Evolutionary conservation across 208 protist species (phyloP), one percentile per base, ranked within the genome.

Genomic region (Naegleria lovaniensis): DNA sequence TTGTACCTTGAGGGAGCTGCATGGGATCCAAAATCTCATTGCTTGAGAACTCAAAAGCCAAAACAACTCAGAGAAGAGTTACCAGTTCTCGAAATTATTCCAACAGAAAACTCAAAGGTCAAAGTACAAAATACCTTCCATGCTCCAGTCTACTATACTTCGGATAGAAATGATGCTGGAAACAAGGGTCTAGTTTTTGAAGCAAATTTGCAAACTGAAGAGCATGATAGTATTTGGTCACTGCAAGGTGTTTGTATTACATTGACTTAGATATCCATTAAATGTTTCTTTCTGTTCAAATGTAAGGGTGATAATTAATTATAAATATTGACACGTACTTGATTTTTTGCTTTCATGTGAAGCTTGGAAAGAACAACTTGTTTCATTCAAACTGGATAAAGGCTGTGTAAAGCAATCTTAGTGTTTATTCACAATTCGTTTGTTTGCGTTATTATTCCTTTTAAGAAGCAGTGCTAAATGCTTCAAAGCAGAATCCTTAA

Each of bases 71-170:
- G 99, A 40, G 93, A 95, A 19, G 96, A 98, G 92, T 96, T 99
- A 91, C 99, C 99, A 9, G 96, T 99, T 25, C 94, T 99, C 93
- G 95, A 99, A 91, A 96, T 99, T 91, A 95, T 99, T 67, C 99
- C 99, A 29, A 97, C 97, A 9, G 98, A 99, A 94, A 92, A 93
- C 39, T 97, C 95, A 67, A 97, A 97, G 33, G 92, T 99, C 29
- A 98, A 99, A 94, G 95, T 96, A 51, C 95, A 98, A 39, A 96
- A 96, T 84, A 99, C 97, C 15, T 98, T 99, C 91, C 94, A 94
- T 51, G 98, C 98, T 29, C 99, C 99, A n/a, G 98, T 99, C 51
- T 99, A 99, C 95, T 96, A 99, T 15, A 99, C 98, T 38, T 96
- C 96, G 29, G 96, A 98, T 55, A 94, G 98, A 51, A 94, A 97